Base-by-base conservation (phyloP, 2,329 filamentous ascomycete genomes). In the Epichloe uncinata region DNA sequence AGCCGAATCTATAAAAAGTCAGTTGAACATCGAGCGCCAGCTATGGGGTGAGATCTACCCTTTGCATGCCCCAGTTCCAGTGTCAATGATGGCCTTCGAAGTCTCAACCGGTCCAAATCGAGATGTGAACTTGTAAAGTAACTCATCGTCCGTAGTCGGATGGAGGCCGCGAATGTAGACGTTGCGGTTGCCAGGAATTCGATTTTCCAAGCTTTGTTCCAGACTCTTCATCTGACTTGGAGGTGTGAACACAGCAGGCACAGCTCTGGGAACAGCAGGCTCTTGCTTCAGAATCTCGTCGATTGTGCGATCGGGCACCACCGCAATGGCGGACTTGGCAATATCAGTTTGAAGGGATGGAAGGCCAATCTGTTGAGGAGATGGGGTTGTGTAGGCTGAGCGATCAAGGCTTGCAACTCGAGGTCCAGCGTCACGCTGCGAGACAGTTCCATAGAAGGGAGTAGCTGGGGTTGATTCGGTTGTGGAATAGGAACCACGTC, bases 71-170 rank as follows among this genome's bases (percentile, higher is more conserved):
- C 89, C 87, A 45, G 88, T 95, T 57, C 85, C 83, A 48, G 90
- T 84, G 69, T 98, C 94, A 61, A 98, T 95, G 69, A 98, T 98
- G 13, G 94, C 93, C 75, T 98, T 98, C 62, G 89, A 96, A 56
- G 90, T 95, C 70, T 95, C 88, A 51, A 98, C 93, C 53, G 85
- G 82, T 41, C 93, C 94, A 63, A 97, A 98, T 47, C 91, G 86
- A 58, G 80, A 75, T 42, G 91, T 85, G 69, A 93, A 97, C 42
- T 76, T 75, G 59, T 85, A 78, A 16, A 98, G 73, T 63, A 94
- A 84, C 46, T 94, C 86, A 61, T 98, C 93, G 45, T 94, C 93
- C 0, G 91, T 98, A 59, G 94, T 91, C 0, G 93, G 91, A 55
- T 95, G 86, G 54, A 98, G 83, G 16, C 94, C 94, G 53, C 93